Evolutionary conservation across 1,284 basidiomycete species (phyloP), one percentile per base, ranked within the genome.

Genomic region (Moesziomyces sp.): DNA sequence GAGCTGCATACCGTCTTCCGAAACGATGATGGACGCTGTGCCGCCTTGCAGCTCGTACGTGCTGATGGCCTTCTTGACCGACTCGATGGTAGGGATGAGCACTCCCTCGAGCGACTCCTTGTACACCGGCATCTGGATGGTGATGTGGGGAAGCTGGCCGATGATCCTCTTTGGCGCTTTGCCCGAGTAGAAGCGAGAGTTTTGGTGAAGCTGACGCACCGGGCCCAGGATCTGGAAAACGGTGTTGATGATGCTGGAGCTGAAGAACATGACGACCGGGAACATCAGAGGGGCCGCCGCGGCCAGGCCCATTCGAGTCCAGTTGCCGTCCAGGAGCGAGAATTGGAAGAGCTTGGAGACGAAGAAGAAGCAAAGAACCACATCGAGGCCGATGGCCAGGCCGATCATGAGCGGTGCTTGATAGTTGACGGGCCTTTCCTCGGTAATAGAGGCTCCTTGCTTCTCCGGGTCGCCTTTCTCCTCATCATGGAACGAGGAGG

Each of bases 1-100:
- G 5, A 89, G 71, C 79, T 90, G 88, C 65, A 91, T 83, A 55
- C 92, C 93, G 80, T 93, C 91, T 66, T 93, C 91, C 75, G 91
- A 90, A 19, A 93, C 86, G 58, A 93, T 87, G 77, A 93, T 92
- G 21, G 88, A 85, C 5, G 90, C 91, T 0, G 90, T 90, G 11
- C 92, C 92, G 21, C 91, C 92, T 78, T 93, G 91, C 1, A 91
- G 87, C 21, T 92, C 91, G 80, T 93, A 93, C 2, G 91, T 93
- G 80, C 91, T 91, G 89, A 93, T 93, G 0, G 92, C 92, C 81
- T 89, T 90, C 85, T 94, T 93, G 67, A 94, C 85, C 0, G 91
- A 93, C 70, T 89, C 87, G 44, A 94, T 89, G 1, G 92, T 93
- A 1, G 91, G 92, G 70, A 85, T 84, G 82, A 87, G 85, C 8